These are phyloP conservation scores for Wilcoxina mikolae DNA, from an alignment of 495 filamentous ascomycete species.

Conservation along the genomic window DNA sequence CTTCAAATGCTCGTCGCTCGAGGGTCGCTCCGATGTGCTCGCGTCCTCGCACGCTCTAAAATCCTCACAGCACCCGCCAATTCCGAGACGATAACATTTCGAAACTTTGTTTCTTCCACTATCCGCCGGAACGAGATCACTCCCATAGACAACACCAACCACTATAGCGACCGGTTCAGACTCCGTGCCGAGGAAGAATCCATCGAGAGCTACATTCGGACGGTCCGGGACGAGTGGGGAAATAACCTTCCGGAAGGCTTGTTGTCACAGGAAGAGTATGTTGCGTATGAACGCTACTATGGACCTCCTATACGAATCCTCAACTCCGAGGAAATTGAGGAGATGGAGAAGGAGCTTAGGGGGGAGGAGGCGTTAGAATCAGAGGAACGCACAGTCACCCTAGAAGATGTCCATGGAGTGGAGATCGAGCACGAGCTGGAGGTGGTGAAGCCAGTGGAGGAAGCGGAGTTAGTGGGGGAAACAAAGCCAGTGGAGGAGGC, in stretches of 20 bases:
- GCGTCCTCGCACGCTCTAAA: not conserved
- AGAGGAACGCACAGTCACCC: constrained; percentile 33
- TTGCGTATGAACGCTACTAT: constrained; percentile 66
- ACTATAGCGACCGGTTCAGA: not conserved
- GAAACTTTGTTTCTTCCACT: not conserved
- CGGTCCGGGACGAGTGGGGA: constrained; percentile 59
- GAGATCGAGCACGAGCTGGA: constrained; percentile 40
- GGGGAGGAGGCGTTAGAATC: constrained; percentile 27
- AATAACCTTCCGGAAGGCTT: constrained; percentile 61
- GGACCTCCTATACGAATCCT: constrained; percentile 49
- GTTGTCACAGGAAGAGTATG: constrained; percentile 53
- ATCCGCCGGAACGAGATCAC: not conserved
- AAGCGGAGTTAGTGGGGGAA: constrained; percentile 13
- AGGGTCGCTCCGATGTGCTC: not conserved
- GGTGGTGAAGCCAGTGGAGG: constrained; percentile 13
- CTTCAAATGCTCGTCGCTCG: constrained; percentile 2
- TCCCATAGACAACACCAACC: not conserved
- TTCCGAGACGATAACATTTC: not conserved
- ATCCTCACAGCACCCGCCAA: not conserved
- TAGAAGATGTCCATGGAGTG: constrained; percentile 44
- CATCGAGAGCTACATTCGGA: constrained; percentile 51
- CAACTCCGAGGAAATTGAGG: constrained; percentile 36
- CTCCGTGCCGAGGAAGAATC: not conserved
- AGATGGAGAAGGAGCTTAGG: constrained; percentile 8
- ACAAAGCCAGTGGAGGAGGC: constrained; percentile 10